Conservation (phyloP, 345 rosid species). For the Luvunga scandens region DNA sequence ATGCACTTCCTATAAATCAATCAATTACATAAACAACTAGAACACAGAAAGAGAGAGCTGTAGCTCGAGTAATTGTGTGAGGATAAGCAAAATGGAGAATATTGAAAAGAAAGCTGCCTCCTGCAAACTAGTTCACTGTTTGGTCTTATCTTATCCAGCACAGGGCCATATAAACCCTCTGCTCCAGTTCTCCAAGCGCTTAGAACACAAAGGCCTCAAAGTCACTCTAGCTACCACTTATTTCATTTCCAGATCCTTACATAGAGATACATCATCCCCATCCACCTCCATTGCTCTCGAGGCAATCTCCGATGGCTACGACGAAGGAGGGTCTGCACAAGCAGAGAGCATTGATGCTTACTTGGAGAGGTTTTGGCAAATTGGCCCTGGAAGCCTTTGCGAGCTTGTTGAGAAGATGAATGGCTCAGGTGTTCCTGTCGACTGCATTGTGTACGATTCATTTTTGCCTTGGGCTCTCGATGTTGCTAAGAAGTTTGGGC, state of each 20-base stretch:
- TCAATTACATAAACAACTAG: too few relatives aligned
- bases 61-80: too few relatives aligned
- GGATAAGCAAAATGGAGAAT: too few relatives aligned
- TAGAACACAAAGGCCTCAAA: not conserved
- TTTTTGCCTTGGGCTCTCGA: slow-evolving; percentile 32
- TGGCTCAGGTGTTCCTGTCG: slow-evolving; percentile 6
- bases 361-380: slow-evolving; percentile 5
- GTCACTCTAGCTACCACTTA: slow-evolving; percentile 8
- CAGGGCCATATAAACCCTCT: slow-evolving; percentile 20
- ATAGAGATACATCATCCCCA: not conserved
- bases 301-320: slow-evolving; percentile 33
- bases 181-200: slow-evolving; percentile 15
- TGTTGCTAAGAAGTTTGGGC: slow-evolving; percentile 30
- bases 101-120: too few relatives aligned
- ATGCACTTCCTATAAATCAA: too few relatives aligned
- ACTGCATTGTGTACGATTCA: slow-evolving; percentile 24
- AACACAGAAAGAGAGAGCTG: too few relatives aligned
- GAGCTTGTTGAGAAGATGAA: not conserved
- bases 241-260: slow-evolving; percentile 15
- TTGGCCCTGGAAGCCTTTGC: slow-evolving; percentile 19
- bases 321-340: slow-evolving; percentile 2
- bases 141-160: too few relatives aligned
- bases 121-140: too few relatives aligned
- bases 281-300: not conserved
- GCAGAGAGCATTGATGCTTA: slow-evolving; percentile 5